Base-by-base conservation (phyloP, 768 basidiomycete genomes). In the Obba rivulosa region DNA sequence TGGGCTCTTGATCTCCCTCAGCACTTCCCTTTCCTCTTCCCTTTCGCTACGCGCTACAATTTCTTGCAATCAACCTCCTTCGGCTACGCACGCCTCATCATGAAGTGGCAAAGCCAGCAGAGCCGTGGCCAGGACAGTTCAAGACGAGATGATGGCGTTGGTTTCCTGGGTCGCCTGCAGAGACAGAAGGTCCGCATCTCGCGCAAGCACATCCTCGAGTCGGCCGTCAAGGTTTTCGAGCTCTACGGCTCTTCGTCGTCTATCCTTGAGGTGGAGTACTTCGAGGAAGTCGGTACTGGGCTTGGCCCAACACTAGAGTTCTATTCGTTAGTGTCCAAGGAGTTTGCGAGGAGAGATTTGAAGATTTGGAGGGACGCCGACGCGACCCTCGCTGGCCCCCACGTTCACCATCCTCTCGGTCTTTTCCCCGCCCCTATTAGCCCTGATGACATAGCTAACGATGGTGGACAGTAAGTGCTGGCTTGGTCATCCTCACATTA, bases 31-130 rank as follows among this genome's bases (percentile, higher is more conserved):
- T 99, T 99, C 82, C 78, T 99, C 9, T 98, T 99, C 78, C 96
- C 96, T 0, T 98, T 99, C 67, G 87, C 94, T 18, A 96, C 94
- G 11, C 90, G 96, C 25, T 98, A 93, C 69, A 87, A 88, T 57
- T 98, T 97, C 78, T 72, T 99, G 8, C 94, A 98, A 66, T 95
- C 92, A 3, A 96, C 95, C 0, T 94, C 95, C 1, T 98, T 98
- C 58, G 96, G 96, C 43, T 97, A 97, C 64, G 92, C 92, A 0
- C 87, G 96, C 14, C 78, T 98, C 14, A 94, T 99, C 54, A 71
- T 92, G 45, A 92, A 93, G 62, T 96, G 91, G 89, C 90, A 93
- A 65, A 90, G 86, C 59, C 61, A 56, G 54, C 88, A 92, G 65
- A 74, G 65, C 40, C 81, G 91, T 35, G 79, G 76, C 16, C 88